A percentile compares a stretch with the other conserved stretches of the same genome.
Conservation (phyloP, 129 eudicot genomes). For the Saposhnikovia divaricata region DNA sequence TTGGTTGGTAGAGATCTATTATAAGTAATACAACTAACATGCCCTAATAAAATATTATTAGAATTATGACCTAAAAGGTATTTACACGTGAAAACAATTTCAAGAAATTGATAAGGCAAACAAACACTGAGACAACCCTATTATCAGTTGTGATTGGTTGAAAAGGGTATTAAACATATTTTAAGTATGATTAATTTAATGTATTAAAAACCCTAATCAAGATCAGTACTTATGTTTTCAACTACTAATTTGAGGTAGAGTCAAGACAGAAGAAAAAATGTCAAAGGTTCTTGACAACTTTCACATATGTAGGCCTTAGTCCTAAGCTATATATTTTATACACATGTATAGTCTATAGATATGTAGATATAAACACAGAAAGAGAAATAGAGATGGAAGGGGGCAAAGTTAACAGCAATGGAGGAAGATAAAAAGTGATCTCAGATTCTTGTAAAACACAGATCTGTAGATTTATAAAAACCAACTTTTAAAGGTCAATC, state of each 20-base stretch:
- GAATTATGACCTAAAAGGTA: background rate
- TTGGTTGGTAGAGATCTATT: background rate
- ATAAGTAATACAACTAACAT: background rate
- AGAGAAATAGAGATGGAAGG: conserved; percentile 1
- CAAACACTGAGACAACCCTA: background rate
- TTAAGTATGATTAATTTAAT: background rate
- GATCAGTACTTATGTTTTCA: background rate
- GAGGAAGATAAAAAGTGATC: conserved; percentile 56
- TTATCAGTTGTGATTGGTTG: background rate
- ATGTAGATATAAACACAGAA: background rate
- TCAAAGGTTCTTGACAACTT: background rate
- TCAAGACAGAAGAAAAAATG: background rate
- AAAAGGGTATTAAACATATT: background rate
- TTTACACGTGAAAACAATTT: background rate
- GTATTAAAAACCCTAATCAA: background rate
- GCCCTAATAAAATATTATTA: background rate
- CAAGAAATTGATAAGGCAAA: background rate
- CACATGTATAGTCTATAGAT: background rate
- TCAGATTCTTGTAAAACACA: conserved; percentile 41
- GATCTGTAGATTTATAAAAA: conserved; percentile 36
- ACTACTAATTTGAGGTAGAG: background rate
- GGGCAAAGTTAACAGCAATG: conserved; percentile 40
- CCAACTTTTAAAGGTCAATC: background rate
- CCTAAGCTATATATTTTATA: background rate
- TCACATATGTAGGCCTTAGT: background rate